phyloP scores from a whole-genome alignment of 371 early-diverging fungal genomes.

The Syncephalastrum contaminatum region DNA sequence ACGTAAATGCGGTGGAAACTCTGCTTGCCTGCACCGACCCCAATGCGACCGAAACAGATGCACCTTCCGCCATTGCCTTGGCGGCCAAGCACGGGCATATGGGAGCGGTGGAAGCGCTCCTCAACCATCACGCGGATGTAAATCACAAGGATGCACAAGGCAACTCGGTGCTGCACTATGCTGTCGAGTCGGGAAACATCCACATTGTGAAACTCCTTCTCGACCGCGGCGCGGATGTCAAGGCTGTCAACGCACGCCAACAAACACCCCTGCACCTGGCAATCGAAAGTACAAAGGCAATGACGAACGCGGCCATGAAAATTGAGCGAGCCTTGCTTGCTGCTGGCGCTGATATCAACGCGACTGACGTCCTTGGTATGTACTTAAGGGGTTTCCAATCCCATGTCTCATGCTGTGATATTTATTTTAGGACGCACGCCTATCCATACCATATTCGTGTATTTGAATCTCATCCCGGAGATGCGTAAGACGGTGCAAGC shows the following conservation, averaged over 20 bases:
- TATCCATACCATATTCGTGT: slow-evolving; percentile 52
- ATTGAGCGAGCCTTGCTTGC: slow-evolving; percentile 49
- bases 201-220: slow-evolving; percentile 41
- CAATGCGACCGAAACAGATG: slow-evolving; percentile 18
- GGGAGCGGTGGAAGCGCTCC: slow-evolving; percentile 21
- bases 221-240: slow-evolving; percentile 34
- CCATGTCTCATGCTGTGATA: neutral
- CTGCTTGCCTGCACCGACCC: slow-evolving; percentile 21
- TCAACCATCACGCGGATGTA: slow-evolving; percentile 32
- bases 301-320: slow-evolving; percentile 53
- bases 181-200: slow-evolving; percentile 38
- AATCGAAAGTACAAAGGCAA: slow-evolving; percentile 43
- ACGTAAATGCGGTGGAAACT: neutral
- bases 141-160: slow-evolving; percentile 10
- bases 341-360: slow-evolving; percentile 47
- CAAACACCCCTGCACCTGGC: slow-evolving; percentile 60
- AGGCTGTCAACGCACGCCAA: slow-evolving; percentile 19
- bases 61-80: slow-evolving; percentile 31
- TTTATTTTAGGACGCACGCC: slow-evolving; percentile 49
- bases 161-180: slow-evolving; percentile 40
- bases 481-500: slow-evolving; percentile 28
- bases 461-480: slow-evolving; percentile 38
- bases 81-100: slow-evolving; percentile 29
- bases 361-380: slow-evolving; percentile 44
- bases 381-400: slow-evolving; percentile 3